Base-by-base conservation (phyloP, 2,329 filamentous ascomycete genomes). In the Periconia digitata region DNA sequence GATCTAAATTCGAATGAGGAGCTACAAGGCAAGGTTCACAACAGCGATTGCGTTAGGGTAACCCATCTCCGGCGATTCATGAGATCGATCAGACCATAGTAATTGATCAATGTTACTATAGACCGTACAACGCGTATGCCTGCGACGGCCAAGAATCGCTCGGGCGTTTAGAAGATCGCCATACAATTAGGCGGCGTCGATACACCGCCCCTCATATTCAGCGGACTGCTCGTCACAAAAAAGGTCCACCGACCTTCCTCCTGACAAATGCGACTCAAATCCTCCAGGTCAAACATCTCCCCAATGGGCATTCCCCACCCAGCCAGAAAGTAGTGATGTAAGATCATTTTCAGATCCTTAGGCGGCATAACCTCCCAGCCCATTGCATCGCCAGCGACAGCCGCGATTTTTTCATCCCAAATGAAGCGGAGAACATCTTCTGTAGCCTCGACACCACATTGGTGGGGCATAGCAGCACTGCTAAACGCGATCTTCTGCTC, bases 251-350 rank as follows among this genome's bases (percentile, higher is more conserved):
- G 55, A n/a, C 61, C 52, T 52, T 67, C 50, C 52, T 62, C 66
- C 49, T 59, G 52, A 47, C 74, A 76, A 18, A 69, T 56, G 50
- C 72, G 62, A 1, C 65, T 63, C 47, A 79, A 50, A 1, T 51
- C 74, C 46, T 79, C 76, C n/a, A 85, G 65, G 44, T 66, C 63
- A 37, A 67, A 66, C 59, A 67, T 60, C 42, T 69, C 61, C 4
- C 64, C 62, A 38, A 69, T 62, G n/a, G 65, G 65, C 69, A 79
- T 70, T 0, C 79, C 79, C 77, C 78, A 82, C 0, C 77, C 76
- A 0, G 73, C 76, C 3, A 62, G 56, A 15, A 61, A 32, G 16
- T 51, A 55, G 44, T 55, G 47, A 42, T 62, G 56, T 41, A 62
- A 34, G 15, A 47, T 21, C 10, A 15, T 10, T 12, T 15, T 20